These are phyloP conservation scores for Hyphopichia burtonii DNA, from an alignment of 1,139 yeast genomes.

Conservation along the genomic window DNA sequence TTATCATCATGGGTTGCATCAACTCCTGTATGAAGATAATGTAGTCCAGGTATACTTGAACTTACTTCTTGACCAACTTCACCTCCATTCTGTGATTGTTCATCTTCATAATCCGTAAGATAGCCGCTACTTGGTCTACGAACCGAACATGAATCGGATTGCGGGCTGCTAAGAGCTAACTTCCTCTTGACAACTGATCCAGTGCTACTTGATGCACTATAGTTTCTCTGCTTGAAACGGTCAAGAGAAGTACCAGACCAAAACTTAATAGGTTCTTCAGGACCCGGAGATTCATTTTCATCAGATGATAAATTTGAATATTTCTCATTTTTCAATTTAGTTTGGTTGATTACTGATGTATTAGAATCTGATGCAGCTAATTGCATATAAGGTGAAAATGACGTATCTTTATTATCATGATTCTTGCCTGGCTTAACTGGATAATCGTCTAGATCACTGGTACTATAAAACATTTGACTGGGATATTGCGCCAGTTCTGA, in stretches of 20 bases:
- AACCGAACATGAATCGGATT: not conserved
- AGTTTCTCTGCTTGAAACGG: not conserved
- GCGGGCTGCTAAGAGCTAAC: not conserved
- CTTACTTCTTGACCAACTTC: not conserved
- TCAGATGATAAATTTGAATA: not conserved
- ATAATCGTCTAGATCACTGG: constrained; percentile 1
- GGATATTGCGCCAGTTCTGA: not conserved
- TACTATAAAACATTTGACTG: constrained; percentile 1
- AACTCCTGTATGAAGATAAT: not conserved
- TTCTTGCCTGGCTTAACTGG: not conserved
- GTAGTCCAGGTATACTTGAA: not conserved
- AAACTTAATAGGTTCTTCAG: not conserved
- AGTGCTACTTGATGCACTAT: constrained; percentile 3
- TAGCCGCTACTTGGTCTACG: constrained; percentile 16
- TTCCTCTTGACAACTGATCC: constrained; percentile 8
- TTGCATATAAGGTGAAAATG: not conserved
- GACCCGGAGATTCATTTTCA: not conserved
- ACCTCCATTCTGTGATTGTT: constrained; percentile 1
- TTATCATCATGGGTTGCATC: not conserved
- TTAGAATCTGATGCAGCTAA: not conserved
- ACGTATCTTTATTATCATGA: not conserved
- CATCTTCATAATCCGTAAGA: constrained; percentile 17
- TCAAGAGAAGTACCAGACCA: not conserved
- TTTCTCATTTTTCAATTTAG: not conserved
- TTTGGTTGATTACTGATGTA: not conserved